Percentiles rank a stretch among this genome's conserved stretches.
Conservation (phyloP, 805 yeast species). For the Candida nitratophila region DNA sequence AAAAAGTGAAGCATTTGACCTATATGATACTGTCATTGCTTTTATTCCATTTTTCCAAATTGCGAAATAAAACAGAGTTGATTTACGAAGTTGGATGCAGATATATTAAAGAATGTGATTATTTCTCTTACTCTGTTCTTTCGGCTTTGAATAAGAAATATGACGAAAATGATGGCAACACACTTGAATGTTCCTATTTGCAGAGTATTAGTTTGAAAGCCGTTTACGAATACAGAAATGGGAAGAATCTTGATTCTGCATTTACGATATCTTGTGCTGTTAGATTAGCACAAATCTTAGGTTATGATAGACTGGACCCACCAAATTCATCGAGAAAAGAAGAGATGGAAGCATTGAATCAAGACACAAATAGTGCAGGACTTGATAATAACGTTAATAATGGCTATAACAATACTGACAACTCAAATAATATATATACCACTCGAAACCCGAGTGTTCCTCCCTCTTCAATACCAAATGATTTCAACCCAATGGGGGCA, state of each 20-base stretch:
- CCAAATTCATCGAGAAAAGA: slow-evolving; percentile 1
- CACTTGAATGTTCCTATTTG: slow-evolving; percentile 15
- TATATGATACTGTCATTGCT: slow-evolving; percentile 19
- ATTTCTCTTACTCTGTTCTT: slow-evolving; percentile 1
- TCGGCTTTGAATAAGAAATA: not conserved
- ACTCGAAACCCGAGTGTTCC: not conserved
- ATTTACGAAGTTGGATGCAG: slow-evolving; percentile 9
- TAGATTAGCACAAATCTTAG: slow-evolving; percentile 21
- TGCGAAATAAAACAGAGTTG: slow-evolving; percentile 8
- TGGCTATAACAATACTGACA: not conserved
- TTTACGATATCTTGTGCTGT: slow-evolving; percentile 19
- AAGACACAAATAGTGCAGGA: too few relatives aligned
- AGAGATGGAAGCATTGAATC: not conserved
- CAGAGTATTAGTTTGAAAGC: slow-evolving; percentile 20
- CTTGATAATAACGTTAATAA: too few relatives aligned
- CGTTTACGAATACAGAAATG: slow-evolving; percentile 18
- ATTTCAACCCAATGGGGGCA: too few relatives aligned
- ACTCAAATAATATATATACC: not conserved
- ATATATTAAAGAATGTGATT: slow-evolving; percentile 3
- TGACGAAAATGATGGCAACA: slow-evolving; percentile 12
- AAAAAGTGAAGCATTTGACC: slow-evolving; percentile 11
- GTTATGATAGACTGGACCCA: slow-evolving; percentile 24
- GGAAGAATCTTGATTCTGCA: slow-evolving; percentile 21
- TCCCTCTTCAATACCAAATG: too few relatives aligned
- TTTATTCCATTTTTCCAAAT: slow-evolving; percentile 12